Base-by-base conservation (phyloP, 2,329 filamentous ascomycete species). In the Zopfia rhizophila region DNA sequence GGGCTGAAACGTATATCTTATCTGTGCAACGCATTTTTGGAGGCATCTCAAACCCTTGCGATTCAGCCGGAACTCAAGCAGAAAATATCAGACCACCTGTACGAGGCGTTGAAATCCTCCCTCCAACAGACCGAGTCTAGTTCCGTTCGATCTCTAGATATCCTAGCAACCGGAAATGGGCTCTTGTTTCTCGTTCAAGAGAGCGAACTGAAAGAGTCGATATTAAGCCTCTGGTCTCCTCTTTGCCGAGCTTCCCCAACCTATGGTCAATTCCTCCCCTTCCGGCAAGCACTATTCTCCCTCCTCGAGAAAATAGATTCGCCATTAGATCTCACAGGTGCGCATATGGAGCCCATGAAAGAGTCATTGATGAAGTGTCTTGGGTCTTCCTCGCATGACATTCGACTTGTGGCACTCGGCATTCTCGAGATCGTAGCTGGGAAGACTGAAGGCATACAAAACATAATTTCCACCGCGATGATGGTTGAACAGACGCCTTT, bases 401-500 rank as follows among this genome's bases (percentile, higher is more conserved):
- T 96, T 38, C 84, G 93, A 28, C 76, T 90, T 7, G 81, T 83
- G 7, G 91, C 89, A 14, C 73, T 99, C 28, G 83, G 85, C 47
- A 78, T 97, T 18, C 74, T 97, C 10, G 80, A 83, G 29, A 77
- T 83, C 24, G 72, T 94, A 12, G 72, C 67, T 39, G 56, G 70
- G 19, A 78, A 74, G 42, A 73, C 66, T 25, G 78, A 80, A 40
- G 76, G 80, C 48, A 72, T 79, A 32, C 72, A 78, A 4, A 75
- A 83, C 21, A 74, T 78, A 5, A 71, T 89, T 17, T 74, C 76
- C 5, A 79, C 85, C 5, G 93, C 96, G 73, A 79, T 92, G 12
- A 82, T 90, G 52, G 85, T 92, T 12, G 92, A 97, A 68, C 82
- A 91, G 52, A 90, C 87, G 5, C 86, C 90, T 0, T 73, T 96